Evolutionary conservation across 305 asterid genomes (phyloP).

Genomic region (Lippia alba): DNA sequence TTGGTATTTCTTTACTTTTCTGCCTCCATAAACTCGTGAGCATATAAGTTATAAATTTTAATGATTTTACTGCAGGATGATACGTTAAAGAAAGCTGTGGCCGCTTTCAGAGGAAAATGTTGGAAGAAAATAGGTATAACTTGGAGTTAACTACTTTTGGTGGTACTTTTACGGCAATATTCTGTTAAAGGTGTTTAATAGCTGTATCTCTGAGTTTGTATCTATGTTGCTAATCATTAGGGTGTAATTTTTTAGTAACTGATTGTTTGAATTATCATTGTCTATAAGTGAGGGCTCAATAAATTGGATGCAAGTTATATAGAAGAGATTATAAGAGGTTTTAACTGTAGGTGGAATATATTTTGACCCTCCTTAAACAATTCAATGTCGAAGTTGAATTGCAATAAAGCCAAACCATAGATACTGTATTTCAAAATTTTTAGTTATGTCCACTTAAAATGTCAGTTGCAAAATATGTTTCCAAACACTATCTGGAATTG

Average conservation of each 20-base stretch:
- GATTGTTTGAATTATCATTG: background rate
- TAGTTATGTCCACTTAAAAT: background rate
- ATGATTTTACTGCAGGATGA: slow-evolving; percentile 63
- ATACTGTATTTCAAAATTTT: slow-evolving; percentile 20
- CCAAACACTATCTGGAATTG: background rate
- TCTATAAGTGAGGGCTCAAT: slow-evolving; percentile 9
- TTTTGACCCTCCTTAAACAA: slow-evolving; percentile 10
- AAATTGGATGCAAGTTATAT: slow-evolving; percentile 20
- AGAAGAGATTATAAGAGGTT: background rate
- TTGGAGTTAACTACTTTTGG: slow-evolving; percentile 12
- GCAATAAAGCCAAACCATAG: background rate
- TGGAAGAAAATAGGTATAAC: slow-evolving; percentile 97
- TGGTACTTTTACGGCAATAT: slow-evolving; percentile 21
- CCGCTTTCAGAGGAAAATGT: slow-evolving; percentile 78
- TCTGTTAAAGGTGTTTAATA: background rate
- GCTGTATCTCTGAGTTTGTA: background rate
- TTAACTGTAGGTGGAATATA: background rate
- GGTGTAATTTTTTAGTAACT: slow-evolving; percentile 6
- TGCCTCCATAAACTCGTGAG: slow-evolving; percentile 8
- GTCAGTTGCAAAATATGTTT: background rate
- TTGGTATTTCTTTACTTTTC: slow-evolving; percentile 16
- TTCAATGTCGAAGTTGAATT: slow-evolving; percentile 3
- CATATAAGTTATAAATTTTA: slow-evolving; percentile 19
- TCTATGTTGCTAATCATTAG: background rate
- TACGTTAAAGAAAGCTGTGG: slow-evolving; percentile 80